These are phyloP conservation scores for Trypanosoma congolense DNA, from an alignment of 208 protist species.

Conservation along the genomic window DNA sequence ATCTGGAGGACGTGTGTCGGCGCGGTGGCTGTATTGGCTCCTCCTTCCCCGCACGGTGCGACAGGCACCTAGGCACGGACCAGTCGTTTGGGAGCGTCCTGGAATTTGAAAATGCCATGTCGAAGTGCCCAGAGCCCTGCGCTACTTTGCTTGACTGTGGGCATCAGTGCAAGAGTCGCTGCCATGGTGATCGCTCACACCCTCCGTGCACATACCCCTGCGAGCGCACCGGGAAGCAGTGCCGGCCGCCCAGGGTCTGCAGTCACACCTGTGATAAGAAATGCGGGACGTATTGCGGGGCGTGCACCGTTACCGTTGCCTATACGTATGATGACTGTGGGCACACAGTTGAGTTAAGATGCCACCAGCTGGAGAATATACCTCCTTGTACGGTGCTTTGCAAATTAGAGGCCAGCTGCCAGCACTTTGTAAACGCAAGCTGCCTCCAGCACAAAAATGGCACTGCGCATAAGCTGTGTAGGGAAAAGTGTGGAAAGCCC, in stretches of 20 bases:
- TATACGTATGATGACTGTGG: slow-evolving; percentile 1
- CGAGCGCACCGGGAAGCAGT: slow-evolving; percentile 1
- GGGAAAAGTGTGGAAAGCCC: slow-evolving; percentile 2
- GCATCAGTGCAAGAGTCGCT: slow-evolving; percentile 1
- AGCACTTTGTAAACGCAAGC: background rate
- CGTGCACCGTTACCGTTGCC: slow-evolving; percentile 2
- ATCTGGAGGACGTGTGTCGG: slow-evolving; percentile 2
- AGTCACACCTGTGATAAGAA: slow-evolving; percentile 11
- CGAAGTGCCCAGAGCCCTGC: slow-evolving; percentile 3
- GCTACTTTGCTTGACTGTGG: slow-evolving; percentile 2
- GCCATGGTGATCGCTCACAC: slow-evolving; percentile 4
- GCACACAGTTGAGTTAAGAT: slow-evolving; percentile 1
- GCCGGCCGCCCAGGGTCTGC: slow-evolving; percentile 2
- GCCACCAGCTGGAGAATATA: background rate
- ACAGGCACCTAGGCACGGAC: background rate
- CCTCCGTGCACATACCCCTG: background rate
- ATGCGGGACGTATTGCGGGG: slow-evolving; percentile 2
- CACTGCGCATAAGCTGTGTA: background rate
- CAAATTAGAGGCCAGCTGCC: slow-evolving; percentile 2
- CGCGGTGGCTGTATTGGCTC: slow-evolving; percentile 1
- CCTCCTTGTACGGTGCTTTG: slow-evolving; percentile 4
- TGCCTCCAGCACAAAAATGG: slow-evolving; percentile 4
- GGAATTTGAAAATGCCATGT: slow-evolving; percentile 1
- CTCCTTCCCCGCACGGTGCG: slow-evolving; percentile 7
- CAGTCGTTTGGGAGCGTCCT: slow-evolving; percentile 1